Conservation (phyloP, 352 stramenopile species). For the Ophiocytium majus region DNA sequence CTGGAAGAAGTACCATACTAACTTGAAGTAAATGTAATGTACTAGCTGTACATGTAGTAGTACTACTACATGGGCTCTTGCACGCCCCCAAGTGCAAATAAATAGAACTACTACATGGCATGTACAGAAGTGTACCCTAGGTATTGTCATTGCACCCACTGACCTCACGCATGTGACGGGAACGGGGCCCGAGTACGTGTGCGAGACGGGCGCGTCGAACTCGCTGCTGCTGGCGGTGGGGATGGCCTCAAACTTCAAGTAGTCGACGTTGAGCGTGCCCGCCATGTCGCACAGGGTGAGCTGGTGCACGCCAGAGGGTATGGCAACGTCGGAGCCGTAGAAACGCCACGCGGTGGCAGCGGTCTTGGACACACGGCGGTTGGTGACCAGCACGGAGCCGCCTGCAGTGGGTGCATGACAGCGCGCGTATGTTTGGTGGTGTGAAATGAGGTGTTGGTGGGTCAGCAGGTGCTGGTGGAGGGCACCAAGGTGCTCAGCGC, state of each 20-base stretch:
- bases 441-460: no score
- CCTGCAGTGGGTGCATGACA: neutral
- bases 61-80: no score
- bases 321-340: neutral
- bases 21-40: no score
- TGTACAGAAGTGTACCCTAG: no score
- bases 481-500: no score
- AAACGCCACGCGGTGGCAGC: neutral
- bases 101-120: no score
- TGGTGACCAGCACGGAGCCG: neutral
- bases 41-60: no score
- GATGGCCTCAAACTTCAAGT: neutral
- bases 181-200: neutral
- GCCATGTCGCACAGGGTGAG: neutral
- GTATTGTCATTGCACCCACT: no score
- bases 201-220: neutral
- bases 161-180: neutral
- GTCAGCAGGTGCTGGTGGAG: no score
- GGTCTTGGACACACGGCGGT: neutral
- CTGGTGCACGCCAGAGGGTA: neutral
- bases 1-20: no score
- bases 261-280: slow-evolving; percentile 13
- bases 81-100: no score
- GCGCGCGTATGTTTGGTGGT: no score
- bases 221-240: neutral